Evolutionary conservation across 495 filamentous ascomycete genomes (phyloP).

Genomic region (Penicillium desertorum): DNA sequence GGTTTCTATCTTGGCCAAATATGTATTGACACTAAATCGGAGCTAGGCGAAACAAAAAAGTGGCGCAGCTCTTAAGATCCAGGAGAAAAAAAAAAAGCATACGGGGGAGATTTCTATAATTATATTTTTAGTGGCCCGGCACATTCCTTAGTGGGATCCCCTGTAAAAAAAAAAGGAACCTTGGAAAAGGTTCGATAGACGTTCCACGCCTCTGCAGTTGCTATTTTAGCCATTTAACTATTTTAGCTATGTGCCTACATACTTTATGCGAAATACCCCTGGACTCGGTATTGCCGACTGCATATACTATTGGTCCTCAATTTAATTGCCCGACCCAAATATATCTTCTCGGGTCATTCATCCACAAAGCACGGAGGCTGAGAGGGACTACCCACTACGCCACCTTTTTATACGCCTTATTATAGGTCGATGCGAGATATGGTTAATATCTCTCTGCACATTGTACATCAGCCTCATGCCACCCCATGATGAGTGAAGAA

Average conservation of each 20-base stretch:
- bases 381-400: too few species aligned
- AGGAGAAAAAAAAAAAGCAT: background rate
- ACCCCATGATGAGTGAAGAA: background rate
- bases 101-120: background rate
- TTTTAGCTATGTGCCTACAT: too few species aligned
- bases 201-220: conserved; percentile 9
- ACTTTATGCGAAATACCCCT: background rate
- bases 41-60: conserved; percentile 1
- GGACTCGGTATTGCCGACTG: background rate
- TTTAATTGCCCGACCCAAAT: too few species aligned
- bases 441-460: background rate
- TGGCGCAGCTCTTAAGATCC: background rate
- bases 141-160: conserved; percentile 9
- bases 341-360: too few species aligned
- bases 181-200: conserved; percentile 5
- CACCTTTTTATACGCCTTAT: background rate
- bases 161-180: conserved; percentile 1
- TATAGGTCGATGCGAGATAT: background rate
- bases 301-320: background rate
- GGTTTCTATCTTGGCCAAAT: background rate
- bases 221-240: background rate
- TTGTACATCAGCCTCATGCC: background rate
- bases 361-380: too few species aligned
- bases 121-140: conserved; percentile 10
- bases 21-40: background rate